phyloP scores from a whole-genome alignment of 495 filamentous ascomycete genomes.

The Penicillium samsonianum region DNA sequence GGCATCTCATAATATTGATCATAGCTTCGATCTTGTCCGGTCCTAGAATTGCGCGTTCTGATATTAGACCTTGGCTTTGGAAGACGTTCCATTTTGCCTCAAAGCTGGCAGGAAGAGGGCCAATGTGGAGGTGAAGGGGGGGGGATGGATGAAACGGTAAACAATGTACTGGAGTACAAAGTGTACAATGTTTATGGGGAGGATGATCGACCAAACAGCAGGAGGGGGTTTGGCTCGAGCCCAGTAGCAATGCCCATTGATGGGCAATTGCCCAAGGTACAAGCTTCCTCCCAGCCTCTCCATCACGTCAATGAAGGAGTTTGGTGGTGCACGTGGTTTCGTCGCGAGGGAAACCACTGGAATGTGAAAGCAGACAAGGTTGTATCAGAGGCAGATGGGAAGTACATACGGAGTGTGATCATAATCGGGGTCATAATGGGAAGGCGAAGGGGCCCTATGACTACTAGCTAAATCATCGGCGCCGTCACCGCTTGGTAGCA shows the following conservation, averaged over 20 bases:
- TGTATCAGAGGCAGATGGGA: constrained; percentile 9
- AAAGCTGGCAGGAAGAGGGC: constrained; percentile 4
- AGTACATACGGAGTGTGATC: constrained; percentile 47
- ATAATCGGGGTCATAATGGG: constrained; percentile 22
- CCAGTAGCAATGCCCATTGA: constrained; percentile 11
- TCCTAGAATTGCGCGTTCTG: constrained; percentile 26
- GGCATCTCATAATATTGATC: constrained; percentile 38
- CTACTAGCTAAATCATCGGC: constrained; percentile 30
- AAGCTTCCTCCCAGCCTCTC: neutral
- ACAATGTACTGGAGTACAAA: constrained; percentile 1
- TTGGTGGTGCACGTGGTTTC: constrained; percentile 7
- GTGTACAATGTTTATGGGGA: constrained; percentile 1
- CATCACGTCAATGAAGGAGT: constrained; percentile 20
- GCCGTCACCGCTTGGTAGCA: constrained; percentile 55
- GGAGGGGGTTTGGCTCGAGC: neutral
- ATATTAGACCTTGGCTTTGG: constrained; percentile 34
- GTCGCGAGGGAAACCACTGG: constrained; percentile 24
- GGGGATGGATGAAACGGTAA: constrained; percentile 4
- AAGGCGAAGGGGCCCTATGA: constrained; percentile 19
- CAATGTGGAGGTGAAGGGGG: neutral
- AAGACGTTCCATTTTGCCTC: constrained; percentile 19
- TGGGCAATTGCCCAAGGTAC: neutral
- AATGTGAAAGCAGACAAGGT: constrained; percentile 25
- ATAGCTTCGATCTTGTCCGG: constrained; percentile 27
- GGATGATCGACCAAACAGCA: neutral